Conservation (phyloP, 2,329 filamentous ascomycete genomes). For the Stagonosporopsis rhizophila region DNA sequence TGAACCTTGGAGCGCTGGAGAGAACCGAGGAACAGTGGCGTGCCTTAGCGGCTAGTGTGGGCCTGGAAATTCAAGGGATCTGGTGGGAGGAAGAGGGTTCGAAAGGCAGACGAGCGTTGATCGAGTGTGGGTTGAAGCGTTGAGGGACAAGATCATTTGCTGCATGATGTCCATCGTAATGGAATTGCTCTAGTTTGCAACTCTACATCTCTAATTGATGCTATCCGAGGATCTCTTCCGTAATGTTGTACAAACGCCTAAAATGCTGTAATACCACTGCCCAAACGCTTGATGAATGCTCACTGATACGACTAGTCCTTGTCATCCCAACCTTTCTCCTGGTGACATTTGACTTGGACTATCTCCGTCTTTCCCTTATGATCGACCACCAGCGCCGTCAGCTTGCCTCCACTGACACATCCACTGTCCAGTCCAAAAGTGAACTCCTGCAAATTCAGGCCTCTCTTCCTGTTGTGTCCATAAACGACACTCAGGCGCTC, state of each 20-base stretch:
- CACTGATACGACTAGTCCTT: slow-evolving; percentile 16
- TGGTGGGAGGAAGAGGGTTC: slow-evolving; percentile 31
- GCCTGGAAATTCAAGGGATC: slow-evolving; percentile 47
- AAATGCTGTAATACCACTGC: slow-evolving; percentile 8
- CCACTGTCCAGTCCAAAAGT: slow-evolving; percentile 86
- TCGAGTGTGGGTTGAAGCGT: slow-evolving; percentile 4
- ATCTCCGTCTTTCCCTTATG: slow-evolving; percentile 50
- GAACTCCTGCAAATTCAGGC: slow-evolving; percentile 71
- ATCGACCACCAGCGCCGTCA: slow-evolving; percentile 81
- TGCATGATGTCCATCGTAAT: background rate
- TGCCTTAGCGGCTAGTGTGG: slow-evolving; percentile 39
- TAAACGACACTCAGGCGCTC: slow-evolving; percentile 70
- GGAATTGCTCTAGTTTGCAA: background rate
- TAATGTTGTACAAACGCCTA: slow-evolving; percentile 12
- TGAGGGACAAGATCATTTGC: background rate
- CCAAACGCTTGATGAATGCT: slow-evolving; percentile 7
- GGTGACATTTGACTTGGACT: slow-evolving; percentile 52
- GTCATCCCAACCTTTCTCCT: slow-evolving; percentile 26
- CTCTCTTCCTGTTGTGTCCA: slow-evolving; percentile 75
- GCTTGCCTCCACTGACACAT: slow-evolving; percentile 75
- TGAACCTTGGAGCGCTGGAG: slow-evolving; percentile 50
- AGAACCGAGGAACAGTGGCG: slow-evolving; percentile 52
- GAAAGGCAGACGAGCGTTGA: background rate
- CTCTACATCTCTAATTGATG: background rate
- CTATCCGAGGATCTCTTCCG: background rate